Conservation (phyloP, 345 rosid genomes). For the Capsella bursapastoris region DNA sequence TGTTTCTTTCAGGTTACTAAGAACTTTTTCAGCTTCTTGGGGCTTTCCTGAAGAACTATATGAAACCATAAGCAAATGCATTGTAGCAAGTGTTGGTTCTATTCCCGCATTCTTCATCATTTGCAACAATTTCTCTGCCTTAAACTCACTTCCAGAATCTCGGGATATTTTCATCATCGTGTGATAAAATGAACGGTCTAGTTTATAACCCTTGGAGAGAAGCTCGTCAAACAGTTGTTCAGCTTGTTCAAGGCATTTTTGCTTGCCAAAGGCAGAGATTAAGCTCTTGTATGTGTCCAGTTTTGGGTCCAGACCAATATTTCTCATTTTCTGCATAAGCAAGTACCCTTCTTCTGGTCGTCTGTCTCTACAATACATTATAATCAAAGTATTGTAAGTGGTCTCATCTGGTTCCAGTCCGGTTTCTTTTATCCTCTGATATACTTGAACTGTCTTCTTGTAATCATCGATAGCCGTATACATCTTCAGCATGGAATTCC, state of each 20-base stretch:
- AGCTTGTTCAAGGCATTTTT: slow-evolving; percentile 67
- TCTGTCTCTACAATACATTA: slow-evolving; percentile 89
- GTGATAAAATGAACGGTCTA: slow-evolving; percentile 92
- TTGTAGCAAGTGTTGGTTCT: slow-evolving; percentile 80
- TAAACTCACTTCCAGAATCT: slow-evolving; percentile 68
- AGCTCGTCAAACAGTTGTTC: slow-evolving; percentile 81
- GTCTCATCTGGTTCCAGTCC: slow-evolving; percentile 84
- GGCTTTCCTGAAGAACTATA: slow-evolving; percentile 91
- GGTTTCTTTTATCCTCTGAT: slow-evolving; percentile 67
- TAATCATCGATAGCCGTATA: slow-evolving; percentile 77
- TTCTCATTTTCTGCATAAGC: slow-evolving; percentile 83
- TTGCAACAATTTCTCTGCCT: slow-evolving; percentile 69
- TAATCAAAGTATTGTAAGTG: slow-evolving; percentile 78
- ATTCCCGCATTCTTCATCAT: slow-evolving; percentile 86
- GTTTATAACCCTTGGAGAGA: slow-evolving; percentile 63
- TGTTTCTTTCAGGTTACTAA: slow-evolving; percentile 67
- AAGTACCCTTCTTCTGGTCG: slow-evolving; percentile 84
- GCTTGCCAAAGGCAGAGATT: slow-evolving; percentile 89
- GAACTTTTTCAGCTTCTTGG: slow-evolving; percentile 83
- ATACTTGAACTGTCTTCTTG: slow-evolving; percentile 69
- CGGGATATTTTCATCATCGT: slow-evolving; percentile 89
- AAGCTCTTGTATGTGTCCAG: slow-evolving; percentile 90
- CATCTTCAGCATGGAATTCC: slow-evolving; percentile 90
- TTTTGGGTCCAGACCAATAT: slow-evolving; percentile 69
- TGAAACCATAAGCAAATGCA: slow-evolving; percentile 96